A percentile compares a stretch with the other conserved stretches of the same genome.
phyloP scores from a whole-genome alignment of 2,329 filamentous ascomycete genomes.

The Lachnellula arida region DNA sequence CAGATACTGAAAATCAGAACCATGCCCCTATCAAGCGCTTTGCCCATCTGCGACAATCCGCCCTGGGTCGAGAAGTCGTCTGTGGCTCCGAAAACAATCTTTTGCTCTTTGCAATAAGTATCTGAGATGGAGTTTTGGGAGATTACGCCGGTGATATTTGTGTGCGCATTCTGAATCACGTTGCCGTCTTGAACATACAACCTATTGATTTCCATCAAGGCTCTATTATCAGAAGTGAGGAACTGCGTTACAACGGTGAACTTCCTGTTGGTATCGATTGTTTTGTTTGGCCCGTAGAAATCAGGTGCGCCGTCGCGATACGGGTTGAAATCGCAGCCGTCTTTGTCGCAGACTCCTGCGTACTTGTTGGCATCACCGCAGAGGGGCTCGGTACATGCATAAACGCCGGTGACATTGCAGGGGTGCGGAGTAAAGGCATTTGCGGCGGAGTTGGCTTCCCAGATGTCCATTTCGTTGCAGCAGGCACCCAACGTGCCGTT shows the following conservation, averaged over 20 bases:
- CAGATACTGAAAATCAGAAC: constrained; percentile 59
- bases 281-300: constrained; percentile 51
- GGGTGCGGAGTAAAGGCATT: constrained; percentile 53
- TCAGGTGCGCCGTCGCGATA: constrained; percentile 50
- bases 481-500: constrained; percentile 48
- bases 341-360: constrained; percentile 48
- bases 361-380: constrained; percentile 34
- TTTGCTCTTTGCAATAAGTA: constrained; percentile 50
- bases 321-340: constrained; percentile 56
- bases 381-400: constrained; percentile 36
- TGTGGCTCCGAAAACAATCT: constrained; percentile 47
- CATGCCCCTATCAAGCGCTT: constrained; percentile 50
- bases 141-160: constrained; percentile 40
- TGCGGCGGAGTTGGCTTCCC: constrained; percentile 57
- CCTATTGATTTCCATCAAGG: constrained; percentile 48
- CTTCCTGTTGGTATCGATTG: constrained; percentile 45
- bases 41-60: constrained; percentile 50
- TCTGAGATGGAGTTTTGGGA: constrained; percentile 48
- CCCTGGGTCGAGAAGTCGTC: constrained; percentile 48
- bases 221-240: constrained; percentile 45
- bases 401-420: constrained; percentile 42
- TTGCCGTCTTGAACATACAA: constrained; percentile 51
- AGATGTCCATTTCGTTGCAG: constrained; percentile 64
- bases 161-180: constrained; percentile 45
- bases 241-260: constrained; percentile 58